phyloP scores from a whole-genome alignment of 2,329 filamentous ascomycete genomes.

The Incumbomyces delicatus region DNA sequence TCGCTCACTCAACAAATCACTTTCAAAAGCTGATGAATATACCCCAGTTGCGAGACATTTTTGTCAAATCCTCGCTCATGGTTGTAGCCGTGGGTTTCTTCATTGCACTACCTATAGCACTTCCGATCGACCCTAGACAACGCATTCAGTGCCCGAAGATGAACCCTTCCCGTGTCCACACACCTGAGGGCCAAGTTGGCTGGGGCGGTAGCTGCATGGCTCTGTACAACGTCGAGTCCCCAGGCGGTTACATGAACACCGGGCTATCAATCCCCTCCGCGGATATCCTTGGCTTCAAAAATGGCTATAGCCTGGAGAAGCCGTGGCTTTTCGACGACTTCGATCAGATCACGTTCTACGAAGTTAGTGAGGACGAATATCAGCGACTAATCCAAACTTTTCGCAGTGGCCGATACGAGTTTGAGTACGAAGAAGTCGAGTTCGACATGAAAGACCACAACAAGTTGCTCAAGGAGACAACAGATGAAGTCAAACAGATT shows the following conservation, averaged over 20 bases:
- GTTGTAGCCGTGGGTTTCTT: constrained; percentile 48
- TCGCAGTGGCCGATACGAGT: constrained; percentile 42
- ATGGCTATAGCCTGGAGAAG: constrained; percentile 34
- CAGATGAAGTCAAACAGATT: constrained; percentile 39
- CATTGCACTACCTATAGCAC: constrained; percentile 42
- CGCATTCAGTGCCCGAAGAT: constrained; percentile 47
- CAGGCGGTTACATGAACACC: constrained; percentile 48
- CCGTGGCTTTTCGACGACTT: constrained; percentile 51
- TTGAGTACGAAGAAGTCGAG: constrained; percentile 38
- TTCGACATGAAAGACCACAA: constrained; percentile 52
- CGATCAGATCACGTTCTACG: constrained; percentile 47
- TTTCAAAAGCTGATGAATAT: constrained; percentile 1
- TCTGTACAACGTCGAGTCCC: constrained; percentile 48
- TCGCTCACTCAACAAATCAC: neutral
- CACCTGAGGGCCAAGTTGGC: constrained; percentile 45
- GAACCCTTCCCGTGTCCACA: constrained; percentile 48
- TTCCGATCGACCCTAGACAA: constrained; percentile 46
- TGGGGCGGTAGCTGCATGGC: constrained; percentile 48
- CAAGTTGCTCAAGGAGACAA: constrained; percentile 35
- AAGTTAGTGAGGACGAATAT: constrained; percentile 44
- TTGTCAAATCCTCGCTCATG: constrained; percentile 42
- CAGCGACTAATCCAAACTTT: constrained; percentile 40
- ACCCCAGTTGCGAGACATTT: constrained; percentile 39
- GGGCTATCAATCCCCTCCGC: constrained; percentile 45
- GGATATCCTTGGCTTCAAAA: constrained; percentile 45